Evolutionary conservation across 306 rosid species (phyloP), one percentile per base, ranked within the genome.

Genomic region (Senna tora): DNA sequence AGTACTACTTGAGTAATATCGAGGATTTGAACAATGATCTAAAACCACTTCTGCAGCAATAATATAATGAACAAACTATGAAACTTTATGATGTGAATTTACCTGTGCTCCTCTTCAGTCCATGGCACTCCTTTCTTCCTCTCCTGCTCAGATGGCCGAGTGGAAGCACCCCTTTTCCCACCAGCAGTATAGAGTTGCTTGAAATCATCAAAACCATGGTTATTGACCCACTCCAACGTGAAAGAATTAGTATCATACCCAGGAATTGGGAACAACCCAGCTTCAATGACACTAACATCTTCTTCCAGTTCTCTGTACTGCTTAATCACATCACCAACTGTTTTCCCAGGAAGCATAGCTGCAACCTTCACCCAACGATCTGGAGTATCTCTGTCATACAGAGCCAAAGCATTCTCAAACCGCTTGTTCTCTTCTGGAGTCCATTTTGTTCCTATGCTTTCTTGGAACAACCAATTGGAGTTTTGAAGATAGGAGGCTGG

Each of bases 21-120:
- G 46, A 28, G 34, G 33, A 74, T 39, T 25, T 62, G 65, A 67
- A 19, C 39, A 61, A 68, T 62, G 33, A 63, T 68, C 69, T 14
- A 69, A 56, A 69, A 9, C n/a, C 56, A 65, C 71, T 34, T 30
- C 12, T 20, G 46, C 49, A 71, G 19, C 7, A 60, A 55, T 9
- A 47, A 41, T 32, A 51, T 58, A 21, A 47, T 41, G 65, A 58
- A 42, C 28, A 59, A 74, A 63, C 17, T 50, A 15, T 30, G 38
- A 16, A 10, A 19, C 15, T 30, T 34, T 14, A 61, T 47, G 42
- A 55, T 17, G 56, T 21, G 63, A 1, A 82, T n/a, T 55, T 84
- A 92, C 98, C 96, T 93, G 82, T 92, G 97, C 69, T 91, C 97
- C 67, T 89, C 93, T 81, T 91, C 97, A 12, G 95, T 88, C 97